Evolutionary conservation across 345 rosid genomes (phyloP).

Genomic region (Populus alba): DNA sequence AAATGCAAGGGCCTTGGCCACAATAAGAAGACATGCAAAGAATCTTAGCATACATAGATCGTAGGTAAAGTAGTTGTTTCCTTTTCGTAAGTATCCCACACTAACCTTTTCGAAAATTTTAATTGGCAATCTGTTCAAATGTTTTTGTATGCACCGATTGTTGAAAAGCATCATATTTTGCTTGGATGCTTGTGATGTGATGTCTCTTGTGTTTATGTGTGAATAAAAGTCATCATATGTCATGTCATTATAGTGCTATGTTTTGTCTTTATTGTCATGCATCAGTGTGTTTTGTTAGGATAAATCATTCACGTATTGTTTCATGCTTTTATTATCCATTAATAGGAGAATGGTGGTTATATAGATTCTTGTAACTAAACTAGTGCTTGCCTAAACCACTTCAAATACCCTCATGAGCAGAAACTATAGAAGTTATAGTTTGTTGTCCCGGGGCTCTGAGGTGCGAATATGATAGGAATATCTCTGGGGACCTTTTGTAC

Average conservation of each 20-base stretch:
- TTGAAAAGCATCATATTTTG: not conserved
- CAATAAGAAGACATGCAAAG: slow-evolving; percentile 90
- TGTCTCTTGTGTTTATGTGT: not conserved
- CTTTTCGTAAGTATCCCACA: slow-evolving; percentile 18
- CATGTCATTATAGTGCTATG: not conserved
- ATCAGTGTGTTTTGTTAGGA: too few species aligned
- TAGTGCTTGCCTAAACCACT: too few species aligned
- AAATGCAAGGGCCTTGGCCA: slow-evolving; percentile 96
- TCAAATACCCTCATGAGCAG: too few species aligned
- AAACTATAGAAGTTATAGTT: too few species aligned
- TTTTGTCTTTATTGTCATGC: not conserved
- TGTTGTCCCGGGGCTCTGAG: too few species aligned
- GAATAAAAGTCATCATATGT: not conserved
- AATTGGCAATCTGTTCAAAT: slow-evolving; percentile 6
- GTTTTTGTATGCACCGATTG: not conserved
- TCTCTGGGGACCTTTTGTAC: too few species aligned
- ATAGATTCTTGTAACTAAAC: too few species aligned
- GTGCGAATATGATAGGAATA: too few species aligned
- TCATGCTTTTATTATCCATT: too few species aligned
- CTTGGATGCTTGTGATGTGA: not conserved
- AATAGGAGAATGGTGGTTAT: too few species aligned
- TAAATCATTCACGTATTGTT: too few species aligned
- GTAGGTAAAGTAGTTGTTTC: slow-evolving; percentile 28
- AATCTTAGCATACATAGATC: slow-evolving; percentile 24
- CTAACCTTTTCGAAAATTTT: slow-evolving; percentile 6